Percentiles rank a stretch among this genome's conserved stretches.
phyloP scores from a whole-genome alignment of 2,329 filamentous ascomycete genomes.

The Beauveria rudraprayagi region DNA sequence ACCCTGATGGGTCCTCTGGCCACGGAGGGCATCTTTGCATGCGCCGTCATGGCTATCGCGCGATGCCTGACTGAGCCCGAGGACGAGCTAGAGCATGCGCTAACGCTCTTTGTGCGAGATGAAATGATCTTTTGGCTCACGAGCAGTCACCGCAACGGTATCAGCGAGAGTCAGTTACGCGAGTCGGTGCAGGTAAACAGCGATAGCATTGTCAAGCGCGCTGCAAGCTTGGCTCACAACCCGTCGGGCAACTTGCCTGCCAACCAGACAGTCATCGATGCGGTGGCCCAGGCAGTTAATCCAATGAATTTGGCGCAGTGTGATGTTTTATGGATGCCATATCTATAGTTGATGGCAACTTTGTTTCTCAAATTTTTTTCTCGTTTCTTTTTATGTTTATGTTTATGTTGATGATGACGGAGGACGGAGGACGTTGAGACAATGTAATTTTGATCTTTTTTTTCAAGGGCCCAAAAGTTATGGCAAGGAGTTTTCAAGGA shows the following conservation, averaged over 20 bases:
- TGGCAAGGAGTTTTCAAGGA: constrained; percentile 5
- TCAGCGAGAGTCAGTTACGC: constrained; percentile 57
- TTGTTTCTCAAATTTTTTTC: not conserved
- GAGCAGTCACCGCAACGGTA: constrained; percentile 55
- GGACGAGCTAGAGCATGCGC: constrained; percentile 85
- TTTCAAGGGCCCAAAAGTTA: not conserved
- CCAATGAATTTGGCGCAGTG: constrained; percentile 80
- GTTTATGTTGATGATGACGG: constrained; percentile 1
- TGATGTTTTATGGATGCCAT: constrained; percentile 96
- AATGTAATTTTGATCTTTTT: not conserved
- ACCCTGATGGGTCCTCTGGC: constrained; percentile 92
- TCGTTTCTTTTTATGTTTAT: not conserved
- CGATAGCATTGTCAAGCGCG: constrained; percentile 85
- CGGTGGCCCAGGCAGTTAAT: constrained; percentile 87
- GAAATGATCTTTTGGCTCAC: constrained; percentile 98
- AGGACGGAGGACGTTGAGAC: not conserved
- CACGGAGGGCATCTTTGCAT: constrained; percentile 93
- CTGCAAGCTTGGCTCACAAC: constrained; percentile 71
- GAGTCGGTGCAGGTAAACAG: constrained; percentile 80
- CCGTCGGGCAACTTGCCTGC: constrained; percentile 78
- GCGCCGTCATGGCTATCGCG: constrained; percentile 91
- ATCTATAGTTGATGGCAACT: constrained; percentile 50
- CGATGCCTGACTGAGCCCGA: constrained; percentile 85
- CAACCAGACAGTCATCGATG: constrained; percentile 93
- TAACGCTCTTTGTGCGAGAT: constrained; percentile 91